Evolutionary conservation across 2,329 filamentous ascomycete species (phyloP).

Genomic region (Xylariaceae sp.): DNA sequence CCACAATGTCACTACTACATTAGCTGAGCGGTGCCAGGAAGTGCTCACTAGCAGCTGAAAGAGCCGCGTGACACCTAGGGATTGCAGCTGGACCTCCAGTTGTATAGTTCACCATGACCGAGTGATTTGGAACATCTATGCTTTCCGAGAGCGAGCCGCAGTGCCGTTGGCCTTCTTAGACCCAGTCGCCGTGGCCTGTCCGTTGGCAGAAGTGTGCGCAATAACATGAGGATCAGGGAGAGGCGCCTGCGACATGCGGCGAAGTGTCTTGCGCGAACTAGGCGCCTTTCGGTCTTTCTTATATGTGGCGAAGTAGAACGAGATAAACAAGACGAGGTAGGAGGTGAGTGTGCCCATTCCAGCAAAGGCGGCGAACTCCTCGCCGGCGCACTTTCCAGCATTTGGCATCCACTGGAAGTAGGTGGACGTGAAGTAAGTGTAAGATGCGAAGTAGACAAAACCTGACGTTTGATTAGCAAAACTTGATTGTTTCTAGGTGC

Average conservation of each 20-base stretch:
- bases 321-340: slow-evolving; percentile 98
- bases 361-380: slow-evolving; percentile 94
- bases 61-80: slow-evolving; percentile 3
- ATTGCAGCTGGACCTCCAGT: slow-evolving; percentile 6
- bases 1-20: slow-evolving; percentile 43
- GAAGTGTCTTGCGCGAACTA: slow-evolving; percentile 79
- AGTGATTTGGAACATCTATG: slow-evolving; percentile 48
- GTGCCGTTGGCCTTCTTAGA: slow-evolving; percentile 64
- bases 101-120: slow-evolving; percentile 12
- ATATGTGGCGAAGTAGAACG: slow-evolving; percentile 98
- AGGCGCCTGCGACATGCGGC: slow-evolving; percentile 68
- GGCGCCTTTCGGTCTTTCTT: slow-evolving; percentile 80
- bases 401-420: slow-evolving; percentile 90
- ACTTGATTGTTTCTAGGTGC: neutral
- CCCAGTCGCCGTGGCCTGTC: slow-evolving; percentile 59
- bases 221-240: slow-evolving; percentile 83
- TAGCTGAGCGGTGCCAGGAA: slow-evolving; percentile 29
- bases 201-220: slow-evolving; percentile 62
- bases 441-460: slow-evolving; percentile 99
- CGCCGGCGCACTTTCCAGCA: slow-evolving; percentile 84
- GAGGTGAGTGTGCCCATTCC: slow-evolving; percentile 92
- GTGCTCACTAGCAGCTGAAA: slow-evolving; percentile 19
- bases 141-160: slow-evolving; percentile 73
- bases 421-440: slow-evolving; percentile 93
- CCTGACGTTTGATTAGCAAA: slow-evolving; percentile 55